Evolutionary conservation across 176 grass and related monocot species (phyloP).

Genomic region (Poa pratensis): DNA sequence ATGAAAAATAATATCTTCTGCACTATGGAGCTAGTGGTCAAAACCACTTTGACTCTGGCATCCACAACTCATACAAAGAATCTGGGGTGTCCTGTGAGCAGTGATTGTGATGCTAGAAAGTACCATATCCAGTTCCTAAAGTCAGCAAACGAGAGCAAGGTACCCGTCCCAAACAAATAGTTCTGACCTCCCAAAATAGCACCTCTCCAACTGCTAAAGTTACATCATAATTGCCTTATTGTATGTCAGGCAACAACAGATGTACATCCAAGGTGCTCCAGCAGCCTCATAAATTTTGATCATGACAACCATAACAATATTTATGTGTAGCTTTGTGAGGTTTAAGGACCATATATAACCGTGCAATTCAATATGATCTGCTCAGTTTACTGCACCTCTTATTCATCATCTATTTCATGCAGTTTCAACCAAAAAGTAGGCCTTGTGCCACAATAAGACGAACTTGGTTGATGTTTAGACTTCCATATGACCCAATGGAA

Average conservation of each 20-base stretch:
- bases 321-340: slow-evolving; percentile 7
- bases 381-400: slow-evolving; percentile 30
- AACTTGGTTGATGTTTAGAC: slow-evolving; percentile 41
- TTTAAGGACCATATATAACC: slow-evolving; percentile 19
- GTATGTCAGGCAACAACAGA: slow-evolving; percentile 30
- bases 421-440: slow-evolving; percentile 40
- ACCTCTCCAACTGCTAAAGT: slow-evolving; percentile 25
- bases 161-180: slow-evolving; percentile 14
- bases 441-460: slow-evolving; percentile 30
- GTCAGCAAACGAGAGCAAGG: slow-evolving; percentile 27
- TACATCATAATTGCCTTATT: slow-evolving; percentile 33
- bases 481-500: slow-evolving; percentile 35
- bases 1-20: slow-evolving; percentile 28
- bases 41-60: slow-evolving; percentile 32
- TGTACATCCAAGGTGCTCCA: slow-evolving; percentile 30
- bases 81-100: not conserved
- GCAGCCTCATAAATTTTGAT: slow-evolving; percentile 38
- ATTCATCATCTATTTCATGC: slow-evolving; percentile 27
- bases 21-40: slow-evolving; percentile 3
- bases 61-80: slow-evolving; percentile 8
- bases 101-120: slow-evolving; percentile 26
- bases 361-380: slow-evolving; percentile 19
- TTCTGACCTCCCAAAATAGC: slow-evolving; percentile 27
- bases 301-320: slow-evolving; percentile 43
- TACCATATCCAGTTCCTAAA: slow-evolving; percentile 32